Percentiles rank a stretch among this genome's conserved stretches.
phyloP scores from a whole-genome alignment of 345 rosid species.

The Eucalyptus erythrocorys region DNA sequence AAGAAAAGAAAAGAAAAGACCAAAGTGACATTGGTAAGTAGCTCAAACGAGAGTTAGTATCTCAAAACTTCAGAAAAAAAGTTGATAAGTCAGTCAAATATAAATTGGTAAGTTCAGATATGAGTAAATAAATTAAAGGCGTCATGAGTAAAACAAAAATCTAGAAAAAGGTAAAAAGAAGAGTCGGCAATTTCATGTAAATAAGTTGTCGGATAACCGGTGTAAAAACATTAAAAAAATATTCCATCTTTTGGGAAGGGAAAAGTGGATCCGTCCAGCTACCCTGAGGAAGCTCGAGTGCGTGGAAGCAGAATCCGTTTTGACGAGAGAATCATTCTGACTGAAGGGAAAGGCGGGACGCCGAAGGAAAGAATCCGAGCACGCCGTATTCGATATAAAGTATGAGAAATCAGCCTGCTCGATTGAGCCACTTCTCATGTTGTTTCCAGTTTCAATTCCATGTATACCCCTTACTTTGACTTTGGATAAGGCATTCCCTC shows the following conservation, averaged over 20 bases:
- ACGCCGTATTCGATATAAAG: neutral
- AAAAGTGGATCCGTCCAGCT: neutral
- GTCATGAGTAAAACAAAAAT: neutral
- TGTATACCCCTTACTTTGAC: neutral
- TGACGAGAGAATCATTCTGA: neutral
- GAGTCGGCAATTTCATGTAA: neutral
- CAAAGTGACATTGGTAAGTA: neutral
- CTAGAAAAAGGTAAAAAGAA: neutral
- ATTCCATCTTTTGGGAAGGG: neutral
- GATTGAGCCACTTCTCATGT: neutral
- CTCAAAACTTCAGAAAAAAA: neutral
- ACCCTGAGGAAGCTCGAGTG: neutral
- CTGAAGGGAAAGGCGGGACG: neutral
- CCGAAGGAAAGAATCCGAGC: neutral
- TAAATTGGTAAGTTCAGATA: neutral
- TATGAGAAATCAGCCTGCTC: neutral
- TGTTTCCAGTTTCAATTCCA: neutral
- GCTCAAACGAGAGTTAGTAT: neutral
- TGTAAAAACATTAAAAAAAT: neutral
- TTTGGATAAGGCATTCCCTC: neutral
- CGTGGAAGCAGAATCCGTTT: neutral
- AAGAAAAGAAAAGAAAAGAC: fast-evolving
- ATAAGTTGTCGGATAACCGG: neutral
- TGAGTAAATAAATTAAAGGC: neutral
- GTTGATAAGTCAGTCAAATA: neutral